phyloP scores from a whole-genome alignment of 169 alveolate species.

The Plasmodium knowlesi region DNA sequence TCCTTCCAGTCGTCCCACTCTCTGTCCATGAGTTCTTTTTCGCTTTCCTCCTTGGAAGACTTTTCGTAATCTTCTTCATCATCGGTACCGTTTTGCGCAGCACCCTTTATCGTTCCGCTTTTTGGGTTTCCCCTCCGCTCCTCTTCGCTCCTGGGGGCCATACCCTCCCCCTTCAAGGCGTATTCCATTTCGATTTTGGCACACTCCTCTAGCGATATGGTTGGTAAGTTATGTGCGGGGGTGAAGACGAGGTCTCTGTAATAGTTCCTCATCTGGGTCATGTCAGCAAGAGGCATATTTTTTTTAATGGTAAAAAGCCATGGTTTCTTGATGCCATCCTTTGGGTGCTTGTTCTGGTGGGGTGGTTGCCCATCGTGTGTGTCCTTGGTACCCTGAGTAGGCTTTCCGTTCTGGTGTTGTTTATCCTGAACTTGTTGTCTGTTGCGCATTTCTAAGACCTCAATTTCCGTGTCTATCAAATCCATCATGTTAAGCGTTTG shows the following conservation, averaged over 20 bases:
- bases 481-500: constrained; percentile 47
- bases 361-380: neutral
- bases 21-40: constrained; percentile 17
- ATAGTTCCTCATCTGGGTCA: constrained; percentile 35
- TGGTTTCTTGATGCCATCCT: constrained; percentile 3
- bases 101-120: no score
- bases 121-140: neutral
- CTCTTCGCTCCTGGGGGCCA: neutral
- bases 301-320: constrained; percentile 51
- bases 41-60: constrained; percentile 21
- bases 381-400: neutral
- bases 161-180: constrained; percentile 9
- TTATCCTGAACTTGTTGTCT: no score
- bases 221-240: constrained; percentile 77
- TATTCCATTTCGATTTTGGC: constrained; percentile 84
- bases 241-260: constrained; percentile 53
- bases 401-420: neutral
- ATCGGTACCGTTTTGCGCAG: neutral
- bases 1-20: constrained; percentile 73
- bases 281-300: constrained; percentile 32
- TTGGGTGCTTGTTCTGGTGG: neutral
- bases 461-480: constrained; percentile 34
- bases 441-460: constrained; percentile 26
- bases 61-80: constrained; percentile 38
- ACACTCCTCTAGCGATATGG: constrained; percentile 84